These are phyloP conservation scores for Penicillium cinerascens DNA, from an alignment of 495 filamentous ascomycete species.

Conservation along the genomic window DNA sequence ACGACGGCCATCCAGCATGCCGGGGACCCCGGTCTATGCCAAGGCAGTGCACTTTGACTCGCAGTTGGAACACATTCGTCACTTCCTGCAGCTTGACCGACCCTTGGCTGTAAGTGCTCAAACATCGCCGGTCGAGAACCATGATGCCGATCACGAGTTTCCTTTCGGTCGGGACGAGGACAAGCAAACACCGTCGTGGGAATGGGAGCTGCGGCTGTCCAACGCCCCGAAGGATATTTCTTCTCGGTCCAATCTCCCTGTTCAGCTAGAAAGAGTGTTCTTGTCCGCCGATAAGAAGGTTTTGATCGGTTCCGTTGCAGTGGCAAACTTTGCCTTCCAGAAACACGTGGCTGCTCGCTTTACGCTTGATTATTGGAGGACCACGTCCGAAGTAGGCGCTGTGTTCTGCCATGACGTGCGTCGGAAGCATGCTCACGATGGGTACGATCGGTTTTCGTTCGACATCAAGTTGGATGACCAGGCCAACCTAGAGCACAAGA, in stretches of 20 bases:
- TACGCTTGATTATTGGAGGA: conserved; percentile 97
- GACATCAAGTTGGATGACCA: conserved; percentile 89
- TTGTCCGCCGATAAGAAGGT: conserved; percentile 82
- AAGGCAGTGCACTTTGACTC: conserved; percentile 97
- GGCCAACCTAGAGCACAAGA: conserved; percentile 85
- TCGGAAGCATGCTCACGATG: conserved; percentile 59
- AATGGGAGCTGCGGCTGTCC: conserved; percentile 81
- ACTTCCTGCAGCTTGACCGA: conserved; percentile 89
- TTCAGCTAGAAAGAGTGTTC: conserved; percentile 78
- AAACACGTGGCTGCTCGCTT: conserved; percentile 87
- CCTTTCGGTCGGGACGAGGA: conserved; percentile 65
- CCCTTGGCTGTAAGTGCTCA: conserved; percentile 92
- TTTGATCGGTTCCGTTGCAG: conserved; percentile 75
- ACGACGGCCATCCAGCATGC: conserved; percentile 90
- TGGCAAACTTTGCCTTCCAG: conserved; percentile 86
- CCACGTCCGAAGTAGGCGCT: conserved; percentile 86
- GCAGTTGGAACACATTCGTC: conserved; percentile 87
- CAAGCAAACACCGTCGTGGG: conserved; percentile 52
- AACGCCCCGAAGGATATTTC: conserved; percentile 77
- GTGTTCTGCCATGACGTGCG: conserved; percentile 80
- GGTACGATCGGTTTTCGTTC: conserved; percentile 87
- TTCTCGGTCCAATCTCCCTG: conserved; percentile 59
- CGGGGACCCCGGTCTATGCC: conserved; percentile 89
- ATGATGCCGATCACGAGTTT: conserved; percentile 79
- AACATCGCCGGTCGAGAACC: conserved; percentile 86